A percentile compares a stretch with the other conserved stretches of the same genome.
phyloP scores from a whole-genome alignment of 208 protist species.

The Tritrichomonas foetus region DNA sequence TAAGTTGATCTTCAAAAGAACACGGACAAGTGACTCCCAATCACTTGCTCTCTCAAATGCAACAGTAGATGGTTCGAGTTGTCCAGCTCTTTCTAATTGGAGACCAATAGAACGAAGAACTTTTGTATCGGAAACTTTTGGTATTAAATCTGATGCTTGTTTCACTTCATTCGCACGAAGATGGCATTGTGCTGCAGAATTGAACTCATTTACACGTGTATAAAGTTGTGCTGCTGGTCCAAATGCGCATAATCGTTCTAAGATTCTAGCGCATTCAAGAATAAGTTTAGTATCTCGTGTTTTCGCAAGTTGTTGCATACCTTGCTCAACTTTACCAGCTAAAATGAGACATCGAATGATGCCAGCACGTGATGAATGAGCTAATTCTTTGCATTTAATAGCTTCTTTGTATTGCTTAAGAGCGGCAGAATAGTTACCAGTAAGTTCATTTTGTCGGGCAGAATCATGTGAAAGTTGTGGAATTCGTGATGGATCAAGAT shows the following conservation, averaged over 20 bases:
- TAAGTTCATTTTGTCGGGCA: not conserved
- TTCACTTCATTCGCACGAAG: not conserved
- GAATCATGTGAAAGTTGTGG: not conserved
- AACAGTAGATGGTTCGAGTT: not conserved
- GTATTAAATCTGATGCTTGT: not conserved
- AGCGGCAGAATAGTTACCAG: not conserved
- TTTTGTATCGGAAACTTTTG: not conserved
- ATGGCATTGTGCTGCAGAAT: not conserved
- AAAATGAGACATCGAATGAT: not conserved
- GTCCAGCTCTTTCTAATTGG: not conserved
- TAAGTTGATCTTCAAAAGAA: not conserved
- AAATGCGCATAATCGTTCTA: slow-evolving; percentile 3
- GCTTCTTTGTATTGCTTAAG: slow-evolving; percentile 7
- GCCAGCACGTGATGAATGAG: not conserved
- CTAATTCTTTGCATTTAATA: not conserved
- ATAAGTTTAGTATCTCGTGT: not conserved
- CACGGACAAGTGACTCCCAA: not conserved
- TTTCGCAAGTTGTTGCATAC: not conserved
- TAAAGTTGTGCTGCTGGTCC: not conserved
- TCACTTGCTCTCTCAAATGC: slow-evolving; percentile 22
- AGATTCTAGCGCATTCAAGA: not conserved
- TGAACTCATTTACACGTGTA: not conserved
- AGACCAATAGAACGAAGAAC: not conserved
- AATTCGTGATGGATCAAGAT: slow-evolving; percentile 7
- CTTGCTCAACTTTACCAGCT: slow-evolving; percentile 32